Conservation (phyloP, 257 asterid genomes). For the Solanum piurae region DNA sequence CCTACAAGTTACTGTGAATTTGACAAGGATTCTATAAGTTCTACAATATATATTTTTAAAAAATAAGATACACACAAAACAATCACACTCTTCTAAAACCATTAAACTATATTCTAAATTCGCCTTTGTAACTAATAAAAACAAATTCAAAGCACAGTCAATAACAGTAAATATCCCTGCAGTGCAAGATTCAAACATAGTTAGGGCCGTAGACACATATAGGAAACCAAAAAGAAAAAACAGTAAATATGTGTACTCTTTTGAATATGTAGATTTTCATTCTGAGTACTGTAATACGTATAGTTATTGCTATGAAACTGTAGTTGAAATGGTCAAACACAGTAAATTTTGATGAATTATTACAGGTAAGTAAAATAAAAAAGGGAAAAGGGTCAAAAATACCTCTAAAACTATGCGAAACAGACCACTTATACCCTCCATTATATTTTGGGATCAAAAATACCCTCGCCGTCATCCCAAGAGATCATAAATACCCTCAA, state of each 20-base stretch:
- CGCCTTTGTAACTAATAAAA: background rate
- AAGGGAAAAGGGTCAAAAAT: too few relatives aligned
- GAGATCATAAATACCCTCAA: too few relatives aligned
- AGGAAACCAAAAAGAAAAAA: too few relatives aligned
- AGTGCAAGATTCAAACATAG: too few relatives aligned
- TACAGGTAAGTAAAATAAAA: background rate
- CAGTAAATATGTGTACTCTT: background rate
- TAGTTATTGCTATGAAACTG: background rate
- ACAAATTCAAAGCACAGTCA: background rate
- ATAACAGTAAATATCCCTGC: too few relatives aligned
- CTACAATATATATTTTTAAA: background rate
- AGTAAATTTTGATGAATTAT: background rate
- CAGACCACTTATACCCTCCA: too few relatives aligned
- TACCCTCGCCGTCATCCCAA: too few relatives aligned
- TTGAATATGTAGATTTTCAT: background rate
- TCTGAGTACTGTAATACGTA: background rate
- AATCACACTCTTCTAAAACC: background rate
- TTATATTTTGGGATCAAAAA: too few relatives aligned
- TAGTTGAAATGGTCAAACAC: background rate
- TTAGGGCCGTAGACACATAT: accelerated
- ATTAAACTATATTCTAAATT: too few relatives aligned
- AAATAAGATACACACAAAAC: background rate
- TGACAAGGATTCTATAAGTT: background rate
- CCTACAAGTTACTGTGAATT: background rate
- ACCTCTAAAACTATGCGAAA: too few relatives aligned